Evolutionary conservation across 306 rosid genomes (phyloP), one percentile per base, ranked within the genome.

Genomic region (Rubus parviflorus): DNA sequence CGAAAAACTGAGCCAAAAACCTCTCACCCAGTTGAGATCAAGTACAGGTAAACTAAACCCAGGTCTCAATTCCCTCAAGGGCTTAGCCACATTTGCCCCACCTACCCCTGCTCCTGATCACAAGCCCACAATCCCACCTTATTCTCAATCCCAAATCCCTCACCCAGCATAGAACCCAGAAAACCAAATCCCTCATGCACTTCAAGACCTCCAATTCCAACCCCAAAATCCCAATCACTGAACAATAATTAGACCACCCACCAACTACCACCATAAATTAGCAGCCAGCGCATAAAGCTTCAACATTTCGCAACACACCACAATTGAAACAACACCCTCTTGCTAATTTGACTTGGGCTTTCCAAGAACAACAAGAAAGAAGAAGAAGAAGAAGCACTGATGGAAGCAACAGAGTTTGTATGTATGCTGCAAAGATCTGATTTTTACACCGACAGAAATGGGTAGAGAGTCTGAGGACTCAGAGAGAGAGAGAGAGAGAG

Each of bases 11-110:
- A 66, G 48, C 37, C 47, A 19, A 47, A 61, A 69, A 52, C 20
- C 72, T 68, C 46, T 30, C 73, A 79, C 77, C 77, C 80, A 80
- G 80, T 78, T 65, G 74, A 83, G 91, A 85, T 87, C 75, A 84
- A 72, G 52, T 68, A 61, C 14, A 81, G 63, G 70, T 25, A 69
- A 12, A 79, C 16, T 37, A 71, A 82, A 74, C 41, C 37, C 75
- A 58, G 77, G 47, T 72, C 68, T 71, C 49, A 83, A 74, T 82
- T 58, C 58, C 16, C 30, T 46, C 30, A 63, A 74, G 62, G 43
- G 63, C 71, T 92, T 80, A 94, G 70, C 97, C 98, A 85, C 98
- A 94, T 92, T 94, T 90, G 46, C 93, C 97, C 95, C 97, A 92
- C 82, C 95, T 89, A 80, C 97, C 92, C 87, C 97, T 88, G 89